Evolutionary conservation across 1,284 basidiomycete species (phyloP), one percentile per base, ranked within the genome.

Genomic region (Moesziomyces globuligerus): DNA sequence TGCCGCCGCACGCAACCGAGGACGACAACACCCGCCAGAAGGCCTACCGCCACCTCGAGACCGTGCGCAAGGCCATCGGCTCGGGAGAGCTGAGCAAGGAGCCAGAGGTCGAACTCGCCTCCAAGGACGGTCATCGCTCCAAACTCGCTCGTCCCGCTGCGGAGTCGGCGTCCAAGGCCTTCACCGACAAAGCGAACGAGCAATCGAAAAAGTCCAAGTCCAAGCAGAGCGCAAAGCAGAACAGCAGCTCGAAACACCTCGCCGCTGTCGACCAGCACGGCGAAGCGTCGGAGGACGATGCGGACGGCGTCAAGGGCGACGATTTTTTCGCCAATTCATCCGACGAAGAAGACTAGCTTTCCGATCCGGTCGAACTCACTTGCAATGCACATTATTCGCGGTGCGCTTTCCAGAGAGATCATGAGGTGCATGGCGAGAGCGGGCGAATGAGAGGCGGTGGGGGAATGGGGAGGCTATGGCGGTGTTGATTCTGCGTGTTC

Each of bases 301-400:
- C 37, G 17, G 47, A 41, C 11, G 62, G 51, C 21, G 59, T 71
- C 51, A 53, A 64, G 48, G 67, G 48, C 18, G 72, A 74, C 28
- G 72, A 74, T 41, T 74, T 74, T 38, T 74, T 74, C 44, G 72
- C 64, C 8, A 56, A 61, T 10, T 56, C 66, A n/a, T 72, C 70
- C 3, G 65, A 69, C 17, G 58, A 62, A n/a, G 54, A 69, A 20
- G 45, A 67, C 38, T 53, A 37, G 42, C 8, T 24, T 23, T 9
- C n/a, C n/a, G n/a, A n/a, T 7, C 5, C 7, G 8, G 8, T 1
- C 20, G 9, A 29, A 43, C 26, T 28, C 21, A 5, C 11, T 20
- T 10, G 13, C 25, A 17, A n/a, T 50, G n/a, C 7, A n/a, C 34
- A 36, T 21, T 15, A 5, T 6, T 29, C 17, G n/a, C n/a, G n/a